These are phyloP conservation scores for Yarrowia sp. DNA, from an alignment of 805 yeast genomes.

Conservation along the genomic window DNA sequence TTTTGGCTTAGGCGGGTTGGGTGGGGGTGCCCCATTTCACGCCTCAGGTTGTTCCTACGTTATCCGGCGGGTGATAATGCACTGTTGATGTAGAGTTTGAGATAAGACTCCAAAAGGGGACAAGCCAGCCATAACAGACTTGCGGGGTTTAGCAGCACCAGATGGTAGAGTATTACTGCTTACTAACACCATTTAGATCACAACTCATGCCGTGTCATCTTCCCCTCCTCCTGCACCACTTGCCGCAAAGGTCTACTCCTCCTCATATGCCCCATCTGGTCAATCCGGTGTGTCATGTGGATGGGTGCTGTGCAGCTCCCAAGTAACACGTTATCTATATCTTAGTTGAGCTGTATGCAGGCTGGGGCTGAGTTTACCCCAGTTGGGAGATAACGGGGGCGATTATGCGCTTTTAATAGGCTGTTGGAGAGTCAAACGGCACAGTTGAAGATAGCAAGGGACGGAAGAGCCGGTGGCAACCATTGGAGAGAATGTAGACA, in stretches of 20 bases:
- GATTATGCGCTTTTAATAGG: slow-evolving; percentile 18
- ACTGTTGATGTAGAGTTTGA: not conserved
- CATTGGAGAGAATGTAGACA: too few relatives aligned
- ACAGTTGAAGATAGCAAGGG: not conserved
- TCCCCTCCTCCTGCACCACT: too few relatives aligned
- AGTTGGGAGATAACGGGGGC: slow-evolving; percentile 21
- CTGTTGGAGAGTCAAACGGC: not conserved
- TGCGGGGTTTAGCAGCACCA: too few relatives aligned
- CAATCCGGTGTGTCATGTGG: too few relatives aligned
- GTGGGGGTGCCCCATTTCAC: not conserved
- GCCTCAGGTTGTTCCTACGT: slow-evolving; percentile 2
- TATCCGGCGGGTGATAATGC: slow-evolving; percentile 24
- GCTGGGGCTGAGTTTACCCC: slow-evolving; percentile 18
- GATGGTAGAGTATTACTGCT: too few relatives aligned
- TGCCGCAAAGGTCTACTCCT: not conserved
- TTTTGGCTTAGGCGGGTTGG: not conserved
- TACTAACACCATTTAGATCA: too few relatives aligned
- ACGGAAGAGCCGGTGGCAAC: not conserved
- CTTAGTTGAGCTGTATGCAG: not conserved
- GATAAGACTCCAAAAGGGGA: not conserved
- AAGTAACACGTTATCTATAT: slow-evolving; percentile 15
- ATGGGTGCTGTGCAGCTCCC: not conserved
- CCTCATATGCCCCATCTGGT: not conserved
- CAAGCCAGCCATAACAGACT: too few relatives aligned
- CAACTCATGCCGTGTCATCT: too few relatives aligned